Evolutionary conservation across 2,329 filamentous ascomycete species (phyloP), one percentile per base, ranked within the genome.

Genomic region (Clarireedia sp.): DNA sequence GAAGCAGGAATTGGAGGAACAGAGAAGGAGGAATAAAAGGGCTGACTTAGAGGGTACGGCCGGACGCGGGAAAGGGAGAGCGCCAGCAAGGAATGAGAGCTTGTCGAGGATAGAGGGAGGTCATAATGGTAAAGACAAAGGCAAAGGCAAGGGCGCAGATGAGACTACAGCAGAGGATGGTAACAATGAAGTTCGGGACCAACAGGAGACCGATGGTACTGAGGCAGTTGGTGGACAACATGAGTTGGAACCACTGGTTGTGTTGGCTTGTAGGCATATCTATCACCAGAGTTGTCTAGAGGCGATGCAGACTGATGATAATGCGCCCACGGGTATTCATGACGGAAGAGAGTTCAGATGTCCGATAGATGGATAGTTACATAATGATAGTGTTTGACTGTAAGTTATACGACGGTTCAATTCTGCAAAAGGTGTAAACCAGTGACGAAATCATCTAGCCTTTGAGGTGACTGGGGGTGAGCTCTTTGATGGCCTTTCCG

Each of bases 271-370:
- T 67, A 76, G 85, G 54, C 85, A 89, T 68, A 80, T 87, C 17
- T 87, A 86, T 64, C 85, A 89, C 71, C 77, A 83, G 67, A 75
- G 73, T 24, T 90, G 85, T 66, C 72, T 88, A 40, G 87, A 92
- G 66, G 78, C 81, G 57, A 69, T 86, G 61, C 80, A 82, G 62
- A 80, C 81, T 62, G 77, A 76, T 36, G 74, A 78, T 58, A 74
- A 75, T 69, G 52, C 45, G 73, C 81, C 79, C 5, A 41, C 17
- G 14, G 23, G 41, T 66, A 74, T 83, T 65, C 79, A 83, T 64
- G 49, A 71, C 73, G 64, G 74, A 68, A 62, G 66, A 64, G 67
- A 67, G 56, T 68, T 67, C 54, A 59, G 64, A 68, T 67, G 66
- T 56, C 62, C 67, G 24, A 62, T 72, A 71, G 60, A 75, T 72